Evolutionary conservation across 495 filamentous ascomycete species (phyloP), one percentile per base, ranked within the genome.

Genomic region (Acidiella bohemica): DNA sequence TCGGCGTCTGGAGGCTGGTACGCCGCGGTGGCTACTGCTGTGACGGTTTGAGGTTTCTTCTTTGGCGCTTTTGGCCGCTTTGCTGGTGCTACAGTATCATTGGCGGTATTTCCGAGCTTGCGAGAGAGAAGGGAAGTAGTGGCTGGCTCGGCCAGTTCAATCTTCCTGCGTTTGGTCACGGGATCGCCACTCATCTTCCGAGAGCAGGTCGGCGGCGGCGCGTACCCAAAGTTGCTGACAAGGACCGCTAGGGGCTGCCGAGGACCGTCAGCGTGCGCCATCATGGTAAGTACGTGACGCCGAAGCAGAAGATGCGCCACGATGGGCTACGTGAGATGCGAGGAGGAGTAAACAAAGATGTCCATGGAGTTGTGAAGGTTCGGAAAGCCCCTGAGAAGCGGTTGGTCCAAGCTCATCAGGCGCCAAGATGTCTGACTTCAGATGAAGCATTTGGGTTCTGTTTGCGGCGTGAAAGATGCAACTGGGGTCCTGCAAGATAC

Each of bases 21-120:
- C n/a, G 75, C 74, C 17, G 80, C 78, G 3, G 78, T 94, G 18
- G 86, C 84, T 31, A 80, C 64, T 37, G 79, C 84, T 2, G 88
- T 96, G 38, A 96, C 77, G 5, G 88, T 96, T 16, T 37, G 37
- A 0, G 78, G 60, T 54, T 83, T 87, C 61, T 81, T 93, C 47
- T 72, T 75, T 21, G 67, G 70, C 13, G 62, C 62, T 68, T 80
- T 61, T 3, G 38, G 28, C 1, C 16, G 26, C 26, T 47, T 46
- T 21, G 18, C 16, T 10, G 31, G 41, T 21, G 35, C 39, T 9
- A 11, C 24, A 2, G 27, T 25, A 36, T 33, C 17, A 17, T 25
- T 24, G 20, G 10, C 7, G 25, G 30, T 4, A 14, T 48, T 27
- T 20, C 45, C 7, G 20, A 25, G 5, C 21, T 45, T 27, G n/a